Evolutionary conservation across 2,329 filamentous ascomycete species (phyloP).

Genomic region (Penicillium sp.): DNA sequence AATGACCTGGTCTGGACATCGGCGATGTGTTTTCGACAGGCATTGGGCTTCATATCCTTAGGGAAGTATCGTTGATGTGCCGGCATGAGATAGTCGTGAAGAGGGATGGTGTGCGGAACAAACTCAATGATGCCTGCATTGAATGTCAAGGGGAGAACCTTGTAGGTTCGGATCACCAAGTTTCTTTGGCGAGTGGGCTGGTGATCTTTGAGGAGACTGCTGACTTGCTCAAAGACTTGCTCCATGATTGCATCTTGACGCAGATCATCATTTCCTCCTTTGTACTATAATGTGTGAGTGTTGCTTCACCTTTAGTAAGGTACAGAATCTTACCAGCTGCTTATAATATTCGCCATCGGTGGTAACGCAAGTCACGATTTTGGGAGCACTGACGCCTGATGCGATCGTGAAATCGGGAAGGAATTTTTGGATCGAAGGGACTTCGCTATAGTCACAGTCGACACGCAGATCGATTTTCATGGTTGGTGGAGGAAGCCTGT

Average conservation of each 20-base stretch:
- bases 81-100: conserved; percentile 87
- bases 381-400: conserved; percentile 84
- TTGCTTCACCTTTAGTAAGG: background rate
- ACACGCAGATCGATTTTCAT: conserved; percentile 72
- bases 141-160: conserved; percentile 82
- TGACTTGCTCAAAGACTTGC: conserved; percentile 96
- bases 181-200: conserved; percentile 80
- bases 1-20: conserved; percentile 64
- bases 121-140: conserved; percentile 93
- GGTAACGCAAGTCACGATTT: conserved; percentile 78
- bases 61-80: conserved; percentile 85
- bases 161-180: conserved; percentile 90
- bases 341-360: conserved; percentile 76
- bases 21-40: conserved; percentile 74
- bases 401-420: conserved; percentile 76
- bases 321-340: conserved; percentile 59
- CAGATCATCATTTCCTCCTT: conserved; percentile 91
- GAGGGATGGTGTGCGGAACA: conserved; percentile 83
- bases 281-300: conserved; percentile 53
- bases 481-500: conserved; percentile 79
- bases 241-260: conserved; percentile 99
- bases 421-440: conserved; percentile 70
- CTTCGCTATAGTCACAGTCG: conserved; percentile 66
- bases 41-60: conserved; percentile 68
- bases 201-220: conserved; percentile 78